These are phyloP conservation scores for Fusarium falciforme DNA, from an alignment of 2,329 filamentous ascomycete species.

Conservation along the genomic window DNA sequence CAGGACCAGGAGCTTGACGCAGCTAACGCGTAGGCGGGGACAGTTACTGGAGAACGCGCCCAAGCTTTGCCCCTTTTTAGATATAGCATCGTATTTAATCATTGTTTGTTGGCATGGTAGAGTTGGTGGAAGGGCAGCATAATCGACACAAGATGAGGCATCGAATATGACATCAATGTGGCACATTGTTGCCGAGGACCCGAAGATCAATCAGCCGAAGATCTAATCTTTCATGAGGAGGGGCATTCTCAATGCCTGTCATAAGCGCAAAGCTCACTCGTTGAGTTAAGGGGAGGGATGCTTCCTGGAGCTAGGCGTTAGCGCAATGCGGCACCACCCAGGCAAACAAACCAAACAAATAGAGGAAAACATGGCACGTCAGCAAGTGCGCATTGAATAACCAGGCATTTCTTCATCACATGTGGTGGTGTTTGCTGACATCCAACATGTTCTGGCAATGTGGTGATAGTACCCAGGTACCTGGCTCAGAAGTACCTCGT, in stretches of 20 bases:
- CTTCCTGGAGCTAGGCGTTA: slow-evolving; percentile 9
- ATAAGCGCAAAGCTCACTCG: slow-evolving; percentile 7
- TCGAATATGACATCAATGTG: background rate
- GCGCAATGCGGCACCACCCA: slow-evolving; percentile 12
- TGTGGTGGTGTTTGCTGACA: background rate
- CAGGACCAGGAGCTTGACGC: background rate
- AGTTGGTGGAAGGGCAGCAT: background rate
- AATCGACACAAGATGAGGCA: background rate
- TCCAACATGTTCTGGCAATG: background rate
- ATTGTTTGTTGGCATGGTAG: background rate
- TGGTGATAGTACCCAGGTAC: slow-evolving; percentile 4
- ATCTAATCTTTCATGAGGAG: slow-evolving; percentile 1
- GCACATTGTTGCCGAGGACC: background rate
- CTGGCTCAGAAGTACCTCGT: background rate
- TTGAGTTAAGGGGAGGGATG: slow-evolving; percentile 6
- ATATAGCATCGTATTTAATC: slow-evolving; percentile 10
- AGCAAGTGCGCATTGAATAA: background rate
- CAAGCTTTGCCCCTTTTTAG: slow-evolving; percentile 20
- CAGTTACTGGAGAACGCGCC: slow-evolving; percentile 18
- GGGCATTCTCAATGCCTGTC: slow-evolving; percentile 8
- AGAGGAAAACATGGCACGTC: background rate
- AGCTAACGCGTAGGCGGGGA: background rate
- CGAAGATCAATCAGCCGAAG: background rate
- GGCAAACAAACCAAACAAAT: slow-evolving; percentile 22
- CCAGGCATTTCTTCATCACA: background rate